A percentile compares a stretch with the other conserved stretches of the same genome.
These are phyloP conservation scores for Aegilops longissima DNA, from an alignment of 176 grass and related monocot species.

Conservation along the genomic window DNA sequence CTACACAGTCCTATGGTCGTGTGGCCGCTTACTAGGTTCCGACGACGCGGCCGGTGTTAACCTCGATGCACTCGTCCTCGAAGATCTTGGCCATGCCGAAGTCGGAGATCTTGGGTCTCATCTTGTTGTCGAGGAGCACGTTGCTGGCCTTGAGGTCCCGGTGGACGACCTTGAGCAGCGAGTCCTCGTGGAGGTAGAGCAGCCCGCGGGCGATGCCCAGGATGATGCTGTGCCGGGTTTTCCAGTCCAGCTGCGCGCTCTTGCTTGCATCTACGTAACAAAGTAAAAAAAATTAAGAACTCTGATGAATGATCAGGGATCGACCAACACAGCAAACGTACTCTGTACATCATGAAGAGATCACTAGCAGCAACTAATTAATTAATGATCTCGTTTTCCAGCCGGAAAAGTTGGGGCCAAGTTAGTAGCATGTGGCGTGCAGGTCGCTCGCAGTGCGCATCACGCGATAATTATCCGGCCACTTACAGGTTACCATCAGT, in stretches of 20 bases:
- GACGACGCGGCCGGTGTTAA: constrained; percentile 72
- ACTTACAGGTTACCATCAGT: not conserved
- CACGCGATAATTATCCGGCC: not conserved
- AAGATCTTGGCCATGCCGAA: constrained; percentile 97
- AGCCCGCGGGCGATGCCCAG: constrained; percentile 69
- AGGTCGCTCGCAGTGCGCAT: constrained; percentile 10
- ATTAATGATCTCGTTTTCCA: not conserved
- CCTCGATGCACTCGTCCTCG: constrained; percentile 49
- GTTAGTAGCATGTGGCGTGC: not conserved
- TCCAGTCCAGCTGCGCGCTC: constrained; percentile 64
- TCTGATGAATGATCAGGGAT: not conserved
- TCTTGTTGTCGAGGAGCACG: constrained; percentile 75
- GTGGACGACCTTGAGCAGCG: constrained; percentile 75
- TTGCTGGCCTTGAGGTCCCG: constrained; percentile 95
- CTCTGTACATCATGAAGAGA: not conserved
- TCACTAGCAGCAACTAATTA: not conserved
- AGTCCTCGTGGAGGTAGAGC: constrained; percentile 93
- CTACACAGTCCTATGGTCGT: not conserved
- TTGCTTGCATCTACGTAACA: constrained; percentile 41
- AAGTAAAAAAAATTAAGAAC: too few species aligned
- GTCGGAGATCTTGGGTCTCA: constrained; percentile 94
- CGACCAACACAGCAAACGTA: not conserved
- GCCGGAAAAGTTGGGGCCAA: not conserved
- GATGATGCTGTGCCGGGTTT: constrained; percentile 58
- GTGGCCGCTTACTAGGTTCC: constrained; percentile 58